These are phyloP conservation scores for Capsicum pubescens DNA, from an alignment of 257 asterid genomes.

Conservation along the genomic window DNA sequence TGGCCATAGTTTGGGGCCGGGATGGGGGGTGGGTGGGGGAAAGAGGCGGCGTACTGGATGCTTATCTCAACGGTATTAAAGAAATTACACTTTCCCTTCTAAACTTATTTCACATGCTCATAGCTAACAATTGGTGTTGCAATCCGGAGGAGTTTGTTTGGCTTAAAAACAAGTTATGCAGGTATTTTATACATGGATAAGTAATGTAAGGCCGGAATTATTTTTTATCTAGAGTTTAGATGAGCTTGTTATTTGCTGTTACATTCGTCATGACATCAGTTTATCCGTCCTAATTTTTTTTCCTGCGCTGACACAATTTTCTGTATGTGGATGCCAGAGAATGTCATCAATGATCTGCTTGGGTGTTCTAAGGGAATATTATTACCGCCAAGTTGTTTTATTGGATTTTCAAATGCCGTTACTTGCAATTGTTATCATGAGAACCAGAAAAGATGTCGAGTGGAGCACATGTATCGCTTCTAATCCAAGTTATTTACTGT, in stretches of 20 bases:
- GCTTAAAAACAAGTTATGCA: too few relatives aligned
- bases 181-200: too few relatives aligned
- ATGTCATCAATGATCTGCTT: not conserved
- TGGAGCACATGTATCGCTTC: not conserved
- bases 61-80: not conserved
- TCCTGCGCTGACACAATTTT: not conserved
- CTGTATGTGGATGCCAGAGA: not conserved
- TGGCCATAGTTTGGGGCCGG: too few relatives aligned
- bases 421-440: not conserved
- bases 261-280: too few relatives aligned
- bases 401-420: not conserved
- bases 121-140: not conserved
- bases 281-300: not conserved
- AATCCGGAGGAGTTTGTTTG: not conserved
- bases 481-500: slow-evolving; percentile 10
- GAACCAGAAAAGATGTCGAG: not conserved
- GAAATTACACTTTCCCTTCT: not conserved
- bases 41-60: not conserved
- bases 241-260: too few relatives aligned
- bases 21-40: too few relatives aligned
- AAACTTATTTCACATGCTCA: not conserved
- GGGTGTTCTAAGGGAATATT: not conserved
- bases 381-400: not conserved
- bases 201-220: too few relatives aligned
- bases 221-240: too few relatives aligned